Conservation (phyloP, 306 rosid species). For the Trifolium repens region DNA sequence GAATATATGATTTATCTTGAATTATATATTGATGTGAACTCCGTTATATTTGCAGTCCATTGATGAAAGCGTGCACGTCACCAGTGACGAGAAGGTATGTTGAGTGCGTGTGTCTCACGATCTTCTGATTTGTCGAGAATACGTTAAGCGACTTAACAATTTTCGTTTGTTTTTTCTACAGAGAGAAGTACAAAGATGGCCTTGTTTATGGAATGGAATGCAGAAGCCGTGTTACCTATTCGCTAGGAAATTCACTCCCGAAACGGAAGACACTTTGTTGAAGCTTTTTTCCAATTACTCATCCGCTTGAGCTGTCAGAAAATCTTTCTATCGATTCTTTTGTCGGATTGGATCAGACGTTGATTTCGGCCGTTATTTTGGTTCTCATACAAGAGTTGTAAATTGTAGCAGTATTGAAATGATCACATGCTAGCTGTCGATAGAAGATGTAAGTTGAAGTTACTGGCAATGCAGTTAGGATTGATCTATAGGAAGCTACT, state of each 20-base stretch:
- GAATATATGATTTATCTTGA: not conserved
- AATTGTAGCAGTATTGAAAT: constrained; percentile 58
- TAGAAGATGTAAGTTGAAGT: constrained; percentile 42
- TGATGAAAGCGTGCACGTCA: constrained; percentile 86
- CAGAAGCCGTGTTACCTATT: constrained; percentile 92
- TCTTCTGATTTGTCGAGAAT: constrained; percentile 19
- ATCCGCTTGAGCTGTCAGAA: constrained; percentile 53
- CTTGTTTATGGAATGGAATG: constrained; percentile 91
- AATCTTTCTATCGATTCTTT: constrained; percentile 65
- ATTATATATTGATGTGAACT: constrained; percentile 33
- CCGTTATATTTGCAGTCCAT: constrained; percentile 71
- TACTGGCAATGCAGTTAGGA: constrained; percentile 45
- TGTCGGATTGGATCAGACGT: constrained; percentile 58
- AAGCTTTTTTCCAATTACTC: constrained; percentile 74
- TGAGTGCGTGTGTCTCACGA: not conserved
- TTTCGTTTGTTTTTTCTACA: constrained; percentile 44
- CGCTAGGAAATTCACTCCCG: constrained; percentile 90
- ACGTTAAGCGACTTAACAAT: constrained; percentile 1
- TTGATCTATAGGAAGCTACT: constrained; percentile 44
- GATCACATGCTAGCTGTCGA: constrained; percentile 40
- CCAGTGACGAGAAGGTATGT: constrained; percentile 81
- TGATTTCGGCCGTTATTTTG: constrained; percentile 57
- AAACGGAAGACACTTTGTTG: constrained; percentile 65
- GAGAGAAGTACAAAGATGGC: constrained; percentile 89
- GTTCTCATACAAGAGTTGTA: constrained; percentile 59